A percentile compares a stretch with the other conserved stretches of the same genome.
These are phyloP conservation scores for Acacia concinna DNA, from an alignment of 331 rosid species.

Conservation along the genomic window DNA sequence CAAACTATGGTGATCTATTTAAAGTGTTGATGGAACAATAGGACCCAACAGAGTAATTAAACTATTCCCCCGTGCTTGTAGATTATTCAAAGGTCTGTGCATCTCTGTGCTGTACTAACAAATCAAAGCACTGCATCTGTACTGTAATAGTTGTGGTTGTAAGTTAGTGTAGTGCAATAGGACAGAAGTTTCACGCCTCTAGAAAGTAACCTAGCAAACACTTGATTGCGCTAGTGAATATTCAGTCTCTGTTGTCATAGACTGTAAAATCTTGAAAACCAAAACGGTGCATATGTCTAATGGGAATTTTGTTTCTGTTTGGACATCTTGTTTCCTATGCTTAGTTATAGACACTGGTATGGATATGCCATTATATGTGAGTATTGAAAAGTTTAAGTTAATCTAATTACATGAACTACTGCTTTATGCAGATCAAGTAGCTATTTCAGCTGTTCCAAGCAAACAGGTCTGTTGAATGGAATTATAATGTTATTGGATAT, in stretches of 20 bases:
- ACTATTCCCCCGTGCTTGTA: not conserved
- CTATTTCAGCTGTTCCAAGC: slow-evolving; percentile 42
- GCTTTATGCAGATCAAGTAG: slow-evolving; percentile 59
- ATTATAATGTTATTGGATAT: not conserved
- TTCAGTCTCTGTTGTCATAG: not conserved
- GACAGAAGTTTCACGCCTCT: not conserved
- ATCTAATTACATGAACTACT: slow-evolving; percentile 38
- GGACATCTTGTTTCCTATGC: not conserved
- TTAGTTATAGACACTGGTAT: not conserved
- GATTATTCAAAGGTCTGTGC: not conserved
- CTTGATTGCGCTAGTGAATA: not conserved
- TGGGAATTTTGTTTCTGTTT: not conserved
- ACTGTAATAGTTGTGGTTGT: not conserved
- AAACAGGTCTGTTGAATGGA: slow-evolving; percentile 49
- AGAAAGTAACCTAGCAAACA: not conserved
- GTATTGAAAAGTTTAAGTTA: slow-evolving; percentile 14
- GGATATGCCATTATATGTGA: slow-evolving; percentile 15
- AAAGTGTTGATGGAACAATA: not conserved
- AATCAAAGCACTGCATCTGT: not conserved
- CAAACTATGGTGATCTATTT: not conserved
- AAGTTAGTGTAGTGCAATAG: not conserved
- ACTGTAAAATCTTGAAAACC: slow-evolving; percentile 1
- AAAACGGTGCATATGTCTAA: not conserved
- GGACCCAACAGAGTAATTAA: not conserved
- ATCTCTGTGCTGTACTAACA: not conserved